Base-by-base conservation (phyloP, 2,329 filamentous ascomycete genomes). In the Mycosphaerella sp. region DNA sequence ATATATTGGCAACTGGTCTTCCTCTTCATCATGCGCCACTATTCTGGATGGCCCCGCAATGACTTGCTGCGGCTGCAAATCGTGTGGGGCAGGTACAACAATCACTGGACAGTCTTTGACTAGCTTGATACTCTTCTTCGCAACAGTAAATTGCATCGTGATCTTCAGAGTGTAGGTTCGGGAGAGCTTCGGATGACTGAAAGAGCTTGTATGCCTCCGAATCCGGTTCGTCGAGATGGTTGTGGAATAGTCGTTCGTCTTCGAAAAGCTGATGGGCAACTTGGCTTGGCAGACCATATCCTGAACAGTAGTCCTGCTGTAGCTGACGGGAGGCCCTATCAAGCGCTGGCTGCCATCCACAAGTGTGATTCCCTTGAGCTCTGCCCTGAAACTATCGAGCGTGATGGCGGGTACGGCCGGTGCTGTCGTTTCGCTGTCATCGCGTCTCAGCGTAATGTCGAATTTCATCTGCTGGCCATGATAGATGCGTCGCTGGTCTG, bases 391-490 rank as follows among this genome's bases (percentile, higher is more conserved):
- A 6, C 36, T 34, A 32, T 57, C 56, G 17, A 62, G 49, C 1
- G 48, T 41, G 2, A 52, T 53, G 6, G 53, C 53, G 2, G 59
- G 59, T 8, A 58, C 43, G 36, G 53, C 45, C 12, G 55, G 42
- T 44, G 53, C 50, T 2, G 57, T 54, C 2, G 56, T 54, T 31
- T 56, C 41, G 14, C 45, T 47, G 11, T 58, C 54, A 29, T 53
- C 45, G 6, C 58, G 51, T 17, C 50, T 45, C 11, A 62, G 40
- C 3, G 32, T 45, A n/a, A 60, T 36, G n/a, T 59, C 52, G 31
- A 60, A 62, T 17, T 31, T 51, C 12, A 57, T 48, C 34, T 46
- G 38, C 38, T 58, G 56, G 8, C 61, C 59, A 17, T 58, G 55
- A 32, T 58, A 54, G 26, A 59, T 52, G 41, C 55, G 39, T 39